A percentile compares a stretch with the other conserved stretches of the same genome.
phyloP scores from a whole-genome alignment of 2,329 filamentous ascomycete genomes.

The Coniella vitis region DNA sequence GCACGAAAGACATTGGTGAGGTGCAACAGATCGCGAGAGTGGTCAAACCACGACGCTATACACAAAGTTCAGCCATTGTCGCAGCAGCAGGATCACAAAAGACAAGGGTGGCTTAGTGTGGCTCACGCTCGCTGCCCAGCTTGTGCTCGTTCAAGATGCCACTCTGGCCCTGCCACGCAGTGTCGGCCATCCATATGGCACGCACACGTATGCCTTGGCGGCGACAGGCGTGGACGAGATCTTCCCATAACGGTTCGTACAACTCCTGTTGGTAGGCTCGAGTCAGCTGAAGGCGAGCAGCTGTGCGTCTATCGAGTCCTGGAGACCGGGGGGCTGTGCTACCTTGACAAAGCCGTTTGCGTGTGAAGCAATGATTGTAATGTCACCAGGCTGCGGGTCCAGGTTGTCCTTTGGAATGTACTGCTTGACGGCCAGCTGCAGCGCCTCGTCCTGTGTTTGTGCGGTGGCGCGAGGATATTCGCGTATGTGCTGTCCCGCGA shows the following conservation, averaged over 20 bases:
- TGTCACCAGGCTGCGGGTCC: constrained; percentile 61
- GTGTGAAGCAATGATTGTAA: constrained; percentile 81
- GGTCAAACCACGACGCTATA: constrained; percentile 76
- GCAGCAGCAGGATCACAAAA: background rate
- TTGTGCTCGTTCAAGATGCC: constrained; percentile 67
- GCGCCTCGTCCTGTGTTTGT: constrained; percentile 64
- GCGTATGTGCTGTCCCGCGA: constrained; percentile 71
- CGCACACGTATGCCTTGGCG: constrained; percentile 62
- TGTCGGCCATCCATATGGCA: constrained; percentile 83
- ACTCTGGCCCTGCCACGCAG: constrained; percentile 77
- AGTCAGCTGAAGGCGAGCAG: background rate
- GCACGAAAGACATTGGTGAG: constrained; percentile 78
- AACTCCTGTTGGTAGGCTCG: constrained; percentile 55
- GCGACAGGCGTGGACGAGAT: constrained; percentile 56
- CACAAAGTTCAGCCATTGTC: constrained; percentile 11
- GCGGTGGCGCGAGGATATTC: constrained; percentile 72
- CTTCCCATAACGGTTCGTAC: constrained; percentile 88
- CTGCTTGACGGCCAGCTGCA: constrained; percentile 76
- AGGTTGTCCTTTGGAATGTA: constrained; percentile 72
- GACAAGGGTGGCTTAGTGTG: background rate
- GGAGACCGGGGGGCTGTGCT: constrained; percentile 9
- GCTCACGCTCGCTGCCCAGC: constrained; percentile 77
- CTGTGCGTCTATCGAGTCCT: too few relatives aligned
- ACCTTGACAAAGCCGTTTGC: constrained; percentile 93
- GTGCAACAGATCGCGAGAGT: constrained; percentile 75